Base-by-base conservation (phyloP, 352 stramenopile species). In the Phytopythium mirpurense region DNA sequence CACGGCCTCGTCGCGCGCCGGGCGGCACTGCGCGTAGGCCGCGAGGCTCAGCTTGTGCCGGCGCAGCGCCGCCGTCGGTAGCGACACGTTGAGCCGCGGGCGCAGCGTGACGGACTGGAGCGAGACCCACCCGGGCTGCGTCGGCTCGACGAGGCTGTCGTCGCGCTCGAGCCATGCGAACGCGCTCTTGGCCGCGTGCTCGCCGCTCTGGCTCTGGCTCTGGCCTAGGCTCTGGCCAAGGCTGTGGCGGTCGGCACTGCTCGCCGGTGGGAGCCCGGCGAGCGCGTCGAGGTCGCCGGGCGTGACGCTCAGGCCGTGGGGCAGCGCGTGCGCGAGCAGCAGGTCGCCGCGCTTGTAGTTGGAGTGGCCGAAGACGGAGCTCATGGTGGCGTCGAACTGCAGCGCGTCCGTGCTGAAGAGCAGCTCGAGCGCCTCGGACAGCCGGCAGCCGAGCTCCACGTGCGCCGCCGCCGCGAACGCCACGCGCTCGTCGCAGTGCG, bases 21-120 rank as follows among this genome's bases (percentile, higher is more conserved):
- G 44, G 12, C 59, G 68, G 19, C 61, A 45, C 40, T 86, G 74
- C 42, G 77, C 80, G 40, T 83, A 85, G 23, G 60, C 75, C 8
- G 74, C 62, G 44, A 86, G 84, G 60, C 73, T 86, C 15, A 90
- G 73, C 51, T 71, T 62, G 48, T 88, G 76, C 26, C 59, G 62
- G 27, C 67, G 70, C 8, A 68, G 56, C 52, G 63, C 61, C 51
- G 64, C 38, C 19, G 72, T 54, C 8, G 63, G 63, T 15, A 35
- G 44, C 2, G 56, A 40, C 23, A 69, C 24, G 44, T 69, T 73
- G 2, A 80, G 35, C 0, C 67, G 59, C 11, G 67, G 65, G 14
- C 68, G 66, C 16, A 89, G 42, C 15, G 75, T 72, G 21, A 78
- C 65, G 3, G 66, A 70, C 57, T 86, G 78, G 27, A 86, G 67